Evolutionary conservation across 1,284 basidiomycete genomes (phyloP).

Genomic region (Caloboletus inedulis): DNA sequence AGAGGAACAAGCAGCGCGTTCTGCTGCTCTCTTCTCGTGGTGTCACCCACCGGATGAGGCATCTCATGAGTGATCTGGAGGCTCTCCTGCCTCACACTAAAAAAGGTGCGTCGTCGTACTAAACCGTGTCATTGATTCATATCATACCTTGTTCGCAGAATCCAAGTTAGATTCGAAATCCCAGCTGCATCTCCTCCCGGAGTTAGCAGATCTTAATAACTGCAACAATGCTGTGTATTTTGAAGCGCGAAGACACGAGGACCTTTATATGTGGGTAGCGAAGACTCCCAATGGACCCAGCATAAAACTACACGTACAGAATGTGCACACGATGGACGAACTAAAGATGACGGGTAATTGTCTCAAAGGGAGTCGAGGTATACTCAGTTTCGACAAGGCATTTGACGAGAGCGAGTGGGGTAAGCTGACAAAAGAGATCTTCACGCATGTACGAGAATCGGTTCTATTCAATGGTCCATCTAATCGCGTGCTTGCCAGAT

Average conservation of each 20-base stretch:
- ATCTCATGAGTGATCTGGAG: conserved; percentile 95
- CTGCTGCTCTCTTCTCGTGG: conserved; percentile 92
- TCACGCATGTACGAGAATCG: conserved; percentile 81
- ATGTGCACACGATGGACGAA: conserved; percentile 99
- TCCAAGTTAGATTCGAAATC: conserved; percentile 98
- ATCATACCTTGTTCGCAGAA: conserved; percentile 48
- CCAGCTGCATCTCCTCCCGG: conserved; percentile 90
- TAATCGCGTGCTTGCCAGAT: conserved; percentile 53
- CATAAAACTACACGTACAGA: conserved; percentile 97
- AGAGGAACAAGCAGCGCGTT: conserved; percentile 84
- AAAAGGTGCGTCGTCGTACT: conserved; percentile 65
- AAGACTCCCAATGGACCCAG: conserved; percentile 98
- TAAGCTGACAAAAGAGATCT: conserved; percentile 88
- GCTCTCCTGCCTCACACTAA: conserved; percentile 92
- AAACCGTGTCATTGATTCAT: not conserved
- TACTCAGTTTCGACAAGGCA: conserved; percentile 89
- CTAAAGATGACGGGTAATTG: conserved; percentile 99
- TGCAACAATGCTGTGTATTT: conserved; percentile 99
- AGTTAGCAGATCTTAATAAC: conserved; percentile 96
- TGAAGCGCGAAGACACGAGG: conserved; percentile 93
- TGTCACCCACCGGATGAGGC: conserved; percentile 94
- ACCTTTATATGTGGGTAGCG: conserved; percentile 95
- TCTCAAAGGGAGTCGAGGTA: conserved; percentile 90
- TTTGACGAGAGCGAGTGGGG: conserved; percentile 93
- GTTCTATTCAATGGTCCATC: conserved; percentile 2